Evolutionary conservation across 305 asterid species (phyloP), one percentile per base, ranked within the genome.

Genomic region (Ruellia speciosa): DNA sequence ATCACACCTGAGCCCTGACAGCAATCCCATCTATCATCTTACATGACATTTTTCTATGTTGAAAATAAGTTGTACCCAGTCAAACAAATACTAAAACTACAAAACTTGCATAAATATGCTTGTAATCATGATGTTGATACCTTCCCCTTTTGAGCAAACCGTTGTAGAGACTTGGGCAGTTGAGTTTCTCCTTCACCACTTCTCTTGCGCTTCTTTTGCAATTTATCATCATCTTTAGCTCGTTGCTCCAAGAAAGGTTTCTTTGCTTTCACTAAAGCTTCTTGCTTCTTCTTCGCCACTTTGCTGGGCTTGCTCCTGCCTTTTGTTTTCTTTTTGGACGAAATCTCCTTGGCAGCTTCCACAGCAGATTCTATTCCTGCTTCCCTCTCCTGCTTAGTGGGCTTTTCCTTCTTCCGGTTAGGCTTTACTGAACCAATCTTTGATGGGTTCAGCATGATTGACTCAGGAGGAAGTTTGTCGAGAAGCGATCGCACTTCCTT

Each of bases 391-490:
- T 76, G 61, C 60, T 73, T 82, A 4, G 73, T 75, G 9, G 62
- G 69, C 76, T 65, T 72, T 52, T 68, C 87, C 59, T 66, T 86
- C 80, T 67, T 86, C 74, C 75, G 68, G 12, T 71, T 35, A 20
- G 82, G 66, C 77, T 64, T 79, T 67, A 88, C 79, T 2, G 89
- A 76, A 45, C 99, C 99, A 51, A 93, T 88, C 78, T 76, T 86
- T 2, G 94, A 69, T 0, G 99, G 99, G 73, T 93, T 88, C 79
- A 43, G 56, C 99, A 88, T 88, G 66, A 88, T 84, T 3, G 99
- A 76, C 82, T 88, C 97, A 0, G 96, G 96, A 0, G 99, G 99
- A 7, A 93, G 80, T 63, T 93, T 88, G 60, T 93, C 99, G 14
- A 93, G 95, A 66, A 93, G 97, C 14, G 84, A 60, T 5, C 63